Conservation (phyloP, 306 rosid species). For the Lablab purpureus region DNA sequence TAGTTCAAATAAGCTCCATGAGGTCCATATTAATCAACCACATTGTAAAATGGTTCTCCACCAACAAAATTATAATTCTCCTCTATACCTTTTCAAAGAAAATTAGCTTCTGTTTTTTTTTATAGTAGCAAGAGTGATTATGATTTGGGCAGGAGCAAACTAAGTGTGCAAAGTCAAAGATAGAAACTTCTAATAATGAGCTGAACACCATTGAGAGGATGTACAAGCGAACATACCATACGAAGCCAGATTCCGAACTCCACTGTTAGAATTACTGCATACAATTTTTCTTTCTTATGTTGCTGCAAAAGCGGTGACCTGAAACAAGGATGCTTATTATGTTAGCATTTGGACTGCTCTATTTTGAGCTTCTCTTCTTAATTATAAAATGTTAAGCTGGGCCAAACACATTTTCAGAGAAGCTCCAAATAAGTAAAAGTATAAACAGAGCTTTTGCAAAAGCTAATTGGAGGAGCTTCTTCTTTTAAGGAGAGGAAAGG, state of each 20-base stretch:
- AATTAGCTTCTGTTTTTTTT: background rate
- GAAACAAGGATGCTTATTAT: background rate
- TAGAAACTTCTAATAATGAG: background rate
- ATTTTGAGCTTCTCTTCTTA: background rate
- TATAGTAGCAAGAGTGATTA: background rate
- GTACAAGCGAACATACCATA: background rate
- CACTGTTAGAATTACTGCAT: background rate
- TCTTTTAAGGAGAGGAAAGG: background rate
- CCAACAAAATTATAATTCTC: background rate
- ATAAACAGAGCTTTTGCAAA: background rate
- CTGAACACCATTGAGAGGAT: background rate
- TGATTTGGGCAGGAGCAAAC: background rate
- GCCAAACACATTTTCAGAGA: background rate
- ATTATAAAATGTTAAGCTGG: background rate
- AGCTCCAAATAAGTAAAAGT: background rate
- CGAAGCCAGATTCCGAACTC: slow-evolving; percentile 1
- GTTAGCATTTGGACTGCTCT: background rate
- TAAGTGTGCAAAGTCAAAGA: background rate
- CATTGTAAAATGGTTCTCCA: background rate
- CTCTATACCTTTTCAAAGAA: background rate
- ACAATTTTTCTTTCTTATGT: background rate
- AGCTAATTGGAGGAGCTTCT: background rate
- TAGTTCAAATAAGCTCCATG: background rate
- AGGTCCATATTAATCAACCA: background rate
- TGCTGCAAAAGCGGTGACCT: background rate